Percentiles rank a stretch among this genome's conserved stretches.
Evolutionary conservation across 148 eudicot species (phyloP).

Genomic region (Dianthus caryophyllus): DNA sequence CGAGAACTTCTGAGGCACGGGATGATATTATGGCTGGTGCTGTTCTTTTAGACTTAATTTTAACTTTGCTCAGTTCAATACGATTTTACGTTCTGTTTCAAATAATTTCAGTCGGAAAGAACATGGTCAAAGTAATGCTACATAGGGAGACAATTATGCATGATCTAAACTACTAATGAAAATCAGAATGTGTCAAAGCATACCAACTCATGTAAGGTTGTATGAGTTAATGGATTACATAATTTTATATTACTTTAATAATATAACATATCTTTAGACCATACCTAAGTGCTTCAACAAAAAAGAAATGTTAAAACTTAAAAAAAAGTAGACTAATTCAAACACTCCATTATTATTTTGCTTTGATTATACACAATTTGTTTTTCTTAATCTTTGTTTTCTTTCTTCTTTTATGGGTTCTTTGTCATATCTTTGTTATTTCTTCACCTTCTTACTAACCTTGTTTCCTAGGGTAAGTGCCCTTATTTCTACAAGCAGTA

Average conservation of each 20-base stretch:
- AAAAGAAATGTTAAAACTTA: constrained; percentile 1
- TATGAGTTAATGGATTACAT: background rate
- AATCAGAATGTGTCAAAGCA: constrained; percentile 12
- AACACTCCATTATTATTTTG: constrained; percentile 14
- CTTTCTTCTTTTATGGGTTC: constrained; percentile 41
- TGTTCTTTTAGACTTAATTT: too few species aligned
- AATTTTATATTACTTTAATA: too few species aligned
- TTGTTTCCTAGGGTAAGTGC: constrained; percentile 24
- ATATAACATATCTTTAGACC: background rate
- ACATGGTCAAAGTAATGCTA: background rate
- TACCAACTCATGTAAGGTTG: constrained; percentile 12
- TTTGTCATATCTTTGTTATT: constrained; percentile 21
- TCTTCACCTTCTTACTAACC: constrained; percentile 20
- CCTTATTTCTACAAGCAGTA: constrained; percentile 24
- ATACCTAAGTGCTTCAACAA: background rate
- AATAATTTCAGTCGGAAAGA: too few species aligned
- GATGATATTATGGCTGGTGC: too few species aligned
- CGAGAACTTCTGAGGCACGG: background rate
- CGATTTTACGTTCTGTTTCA: too few species aligned
- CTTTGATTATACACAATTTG: constrained; percentile 15
- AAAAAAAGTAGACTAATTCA: constrained; percentile 19
- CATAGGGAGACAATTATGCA: background rate
- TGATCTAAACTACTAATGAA: background rate
- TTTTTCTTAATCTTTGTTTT: constrained; percentile 14
- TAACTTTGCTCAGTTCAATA: too few species aligned